Conservation (phyloP, 352 stramenopile genomes). For the Pythium periplocum region DNA sequence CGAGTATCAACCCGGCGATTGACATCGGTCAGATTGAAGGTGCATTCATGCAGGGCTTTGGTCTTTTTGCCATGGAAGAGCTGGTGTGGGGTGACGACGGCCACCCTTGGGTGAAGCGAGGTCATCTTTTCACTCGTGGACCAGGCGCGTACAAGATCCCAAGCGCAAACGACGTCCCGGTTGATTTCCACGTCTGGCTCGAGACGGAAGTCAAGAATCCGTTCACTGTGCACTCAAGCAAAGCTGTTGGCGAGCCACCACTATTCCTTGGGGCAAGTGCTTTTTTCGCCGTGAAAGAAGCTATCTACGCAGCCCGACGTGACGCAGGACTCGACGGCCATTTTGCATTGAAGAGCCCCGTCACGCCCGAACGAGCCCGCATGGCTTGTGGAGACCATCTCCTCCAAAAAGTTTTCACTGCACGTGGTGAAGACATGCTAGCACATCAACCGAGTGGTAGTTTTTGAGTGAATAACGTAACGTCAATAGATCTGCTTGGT, state of each 20-base stretch:
- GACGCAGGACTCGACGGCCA: conserved; percentile 56
- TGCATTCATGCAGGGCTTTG: conserved; percentile 96
- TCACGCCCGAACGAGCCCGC: conserved; percentile 77
- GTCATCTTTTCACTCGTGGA: conserved; percentile 91
- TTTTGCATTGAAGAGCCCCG: conserved; percentile 72
- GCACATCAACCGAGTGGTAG: conserved; percentile 60
- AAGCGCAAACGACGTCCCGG: conserved; percentile 93
- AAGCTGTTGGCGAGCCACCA: conserved; percentile 94
- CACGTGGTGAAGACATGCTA: conserved; percentile 51
- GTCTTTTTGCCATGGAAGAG: conserved; percentile 93
- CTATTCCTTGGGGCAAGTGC: conserved; percentile 93
- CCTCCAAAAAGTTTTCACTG: conserved; percentile 63
- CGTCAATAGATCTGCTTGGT: too few relatives aligned
- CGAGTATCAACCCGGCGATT: conserved; percentile 95
- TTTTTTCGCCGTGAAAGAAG: conserved; percentile 96
- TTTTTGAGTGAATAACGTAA: conserved; percentile 26
- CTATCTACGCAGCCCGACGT: conserved; percentile 79
- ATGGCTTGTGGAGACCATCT: conserved; percentile 76
- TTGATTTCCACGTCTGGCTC: conserved; percentile 93
- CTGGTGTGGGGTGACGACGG: conserved; percentile 92
- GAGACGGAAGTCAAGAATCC: conserved; percentile 92
- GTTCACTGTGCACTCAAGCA: conserved; percentile 94
- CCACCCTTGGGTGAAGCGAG: conserved; percentile 91
- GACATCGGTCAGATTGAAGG: conserved; percentile 98
- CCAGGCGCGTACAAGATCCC: conserved; percentile 97